Conservation (phyloP, 2,329 filamentous ascomycete species). For the Lasiodiplodia citricola region DNA sequence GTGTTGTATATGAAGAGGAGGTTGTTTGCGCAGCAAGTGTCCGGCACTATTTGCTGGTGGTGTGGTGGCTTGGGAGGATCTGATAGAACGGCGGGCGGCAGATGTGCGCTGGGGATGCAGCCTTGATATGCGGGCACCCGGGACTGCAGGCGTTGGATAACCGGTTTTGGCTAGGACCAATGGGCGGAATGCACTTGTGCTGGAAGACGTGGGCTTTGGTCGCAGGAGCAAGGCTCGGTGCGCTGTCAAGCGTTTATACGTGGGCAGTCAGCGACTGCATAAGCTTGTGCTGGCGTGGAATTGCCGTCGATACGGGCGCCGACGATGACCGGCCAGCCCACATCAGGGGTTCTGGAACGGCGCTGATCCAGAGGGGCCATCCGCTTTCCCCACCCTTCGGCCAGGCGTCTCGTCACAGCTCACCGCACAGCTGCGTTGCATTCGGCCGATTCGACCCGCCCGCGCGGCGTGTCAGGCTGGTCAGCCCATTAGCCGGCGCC, state of each 20-base stretch:
- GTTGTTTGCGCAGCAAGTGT: conserved; percentile 13
- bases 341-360: conserved; percentile 19
- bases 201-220: conserved; percentile 12
- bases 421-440: conserved; percentile 16
- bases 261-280: conserved; percentile 27
- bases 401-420: not conserved
- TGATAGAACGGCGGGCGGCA: conserved; percentile 22
- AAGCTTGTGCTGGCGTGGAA: conserved; percentile 21
- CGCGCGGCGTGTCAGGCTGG: conserved; percentile 18
- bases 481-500: conserved; percentile 15
- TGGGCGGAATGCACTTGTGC: conserved; percentile 9
- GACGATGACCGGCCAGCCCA: conserved; percentile 11
- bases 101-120: conserved; percentile 25
- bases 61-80: conserved; percentile 21
- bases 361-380: conserved; percentile 14
- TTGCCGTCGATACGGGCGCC: conserved; percentile 16
- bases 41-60: conserved; percentile 11
- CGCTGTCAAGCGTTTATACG: conserved; percentile 47
- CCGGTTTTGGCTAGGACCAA: conserved; percentile 27
- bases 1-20: not conserved
- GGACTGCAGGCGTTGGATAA: conserved; percentile 23
- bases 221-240: conserved; percentile 35
- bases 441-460: conserved; percentile 10
- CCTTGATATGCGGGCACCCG: conserved; percentile 26
- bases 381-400: not conserved